phyloP scores from a whole-genome alignment of 2,329 filamentous ascomycete species.

The Talaromyces pinophilus region DNA sequence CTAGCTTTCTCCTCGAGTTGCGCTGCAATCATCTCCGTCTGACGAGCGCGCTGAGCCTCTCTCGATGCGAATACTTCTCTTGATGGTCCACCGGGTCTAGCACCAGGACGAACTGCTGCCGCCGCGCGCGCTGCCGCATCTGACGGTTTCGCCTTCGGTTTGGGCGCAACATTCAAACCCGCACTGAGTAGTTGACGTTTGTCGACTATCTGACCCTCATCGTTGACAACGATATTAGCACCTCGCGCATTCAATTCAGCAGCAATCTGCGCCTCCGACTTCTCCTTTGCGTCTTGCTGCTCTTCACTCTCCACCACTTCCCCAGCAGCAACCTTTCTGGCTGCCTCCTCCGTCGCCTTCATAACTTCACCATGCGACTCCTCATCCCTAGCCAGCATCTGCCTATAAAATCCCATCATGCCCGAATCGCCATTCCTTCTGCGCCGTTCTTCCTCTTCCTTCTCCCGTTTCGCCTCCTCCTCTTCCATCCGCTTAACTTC shows the following conservation, averaged over 20 bases:
- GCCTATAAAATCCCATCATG: slow-evolving; percentile 63
- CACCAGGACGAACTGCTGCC: slow-evolving; percentile 26
- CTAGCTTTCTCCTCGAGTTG: slow-evolving; percentile 60
- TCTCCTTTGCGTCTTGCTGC: slow-evolving; percentile 36
- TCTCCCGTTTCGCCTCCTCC: slow-evolving; percentile 57
- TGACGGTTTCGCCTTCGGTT: slow-evolving; percentile 46
- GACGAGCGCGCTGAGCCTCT: slow-evolving; percentile 53
- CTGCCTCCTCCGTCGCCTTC: slow-evolving; percentile 54
- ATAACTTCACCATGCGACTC: slow-evolving; percentile 58
- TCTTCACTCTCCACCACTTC: slow-evolving; percentile 32
- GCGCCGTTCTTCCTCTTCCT: slow-evolving; percentile 54
- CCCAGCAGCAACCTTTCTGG: slow-evolving; percentile 38
- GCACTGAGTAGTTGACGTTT: slow-evolving; percentile 64
- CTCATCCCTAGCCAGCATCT: slow-evolving; percentile 61
- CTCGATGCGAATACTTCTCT: slow-evolving; percentile 42
- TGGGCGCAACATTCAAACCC: slow-evolving; percentile 62
- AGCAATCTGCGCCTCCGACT: slow-evolving; percentile 56
- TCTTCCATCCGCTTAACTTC: slow-evolving; percentile 59
- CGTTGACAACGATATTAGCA: slow-evolving; percentile 60
- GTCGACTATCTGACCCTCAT: slow-evolving; percentile 65
- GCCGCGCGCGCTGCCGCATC: slow-evolving; percentile 18
- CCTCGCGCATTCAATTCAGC: slow-evolving; percentile 55
- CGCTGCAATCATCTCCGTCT: slow-evolving; percentile 61
- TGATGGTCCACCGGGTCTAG: slow-evolving; percentile 26
- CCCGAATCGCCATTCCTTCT: slow-evolving; percentile 52